Evolutionary conservation across 2,329 filamentous ascomycete species (phyloP).

Genomic region (Verticillium dahliae): DNA sequence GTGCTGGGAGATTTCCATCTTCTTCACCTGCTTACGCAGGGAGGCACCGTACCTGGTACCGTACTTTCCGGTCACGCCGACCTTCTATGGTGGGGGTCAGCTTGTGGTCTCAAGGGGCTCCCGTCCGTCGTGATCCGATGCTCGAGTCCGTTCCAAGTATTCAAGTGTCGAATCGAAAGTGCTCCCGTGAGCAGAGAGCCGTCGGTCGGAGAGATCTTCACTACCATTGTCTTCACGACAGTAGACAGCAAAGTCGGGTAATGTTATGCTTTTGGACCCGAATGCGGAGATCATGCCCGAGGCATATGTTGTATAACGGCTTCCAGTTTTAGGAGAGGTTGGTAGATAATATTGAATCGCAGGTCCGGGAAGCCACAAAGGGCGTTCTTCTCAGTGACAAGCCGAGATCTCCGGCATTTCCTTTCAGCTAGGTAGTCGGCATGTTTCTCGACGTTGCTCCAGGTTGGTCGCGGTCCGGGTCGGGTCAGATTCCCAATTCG

Average conservation of each 20-base stretch:
- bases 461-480: not conserved
- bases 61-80: constrained; percentile 96
- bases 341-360: not conserved
- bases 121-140: not conserved
- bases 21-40: constrained; percentile 93
- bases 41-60: constrained; percentile 98
- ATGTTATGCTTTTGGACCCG: not conserved
- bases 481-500: not conserved
- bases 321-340: not conserved
- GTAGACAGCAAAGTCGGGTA: not conserved
- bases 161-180: not conserved
- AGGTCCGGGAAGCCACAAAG: not conserved
- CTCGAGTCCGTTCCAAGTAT: not conserved
- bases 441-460: not conserved
- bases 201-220: not conserved
- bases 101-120: not conserved
- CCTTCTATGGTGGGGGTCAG: constrained; percentile 54
- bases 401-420: too few species aligned
- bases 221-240: too few species aligned
- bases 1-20: constrained; percentile 99
- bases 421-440: too few species aligned
- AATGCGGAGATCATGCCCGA: not conserved
- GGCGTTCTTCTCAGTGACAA: too few species aligned
- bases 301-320: not conserved
- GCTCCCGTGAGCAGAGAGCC: not conserved